Conservation (phyloP, 164 flowering plant genomes). For the Magnolia sinica region DNA sequence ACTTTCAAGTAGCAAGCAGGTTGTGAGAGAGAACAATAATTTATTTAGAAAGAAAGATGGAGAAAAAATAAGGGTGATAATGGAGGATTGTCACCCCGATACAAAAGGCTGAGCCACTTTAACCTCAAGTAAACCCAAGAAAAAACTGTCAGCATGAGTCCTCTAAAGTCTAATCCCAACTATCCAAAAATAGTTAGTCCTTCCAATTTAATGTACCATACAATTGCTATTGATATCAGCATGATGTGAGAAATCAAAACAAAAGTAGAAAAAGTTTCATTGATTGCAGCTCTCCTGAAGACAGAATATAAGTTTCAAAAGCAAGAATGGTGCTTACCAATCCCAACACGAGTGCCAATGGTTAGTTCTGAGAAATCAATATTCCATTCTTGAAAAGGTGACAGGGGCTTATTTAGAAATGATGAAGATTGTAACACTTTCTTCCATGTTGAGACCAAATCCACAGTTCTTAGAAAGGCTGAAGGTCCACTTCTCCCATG, state of each 20-base stretch:
- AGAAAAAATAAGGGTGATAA: too few species aligned
- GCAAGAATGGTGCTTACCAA: constrained; percentile 51
- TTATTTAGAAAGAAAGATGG: too few species aligned
- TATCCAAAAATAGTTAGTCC: too few species aligned
- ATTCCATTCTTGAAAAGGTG: constrained; percentile 90
- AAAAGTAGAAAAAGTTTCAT: neutral
- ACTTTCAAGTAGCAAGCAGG: too few species aligned
- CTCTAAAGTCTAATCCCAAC: neutral
- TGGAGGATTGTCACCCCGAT: neutral
- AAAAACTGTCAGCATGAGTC: neutral
- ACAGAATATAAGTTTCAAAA: neutral
- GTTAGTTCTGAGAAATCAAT: constrained; percentile 91
- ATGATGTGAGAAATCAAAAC: neutral
- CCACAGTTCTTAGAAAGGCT: constrained; percentile 31
- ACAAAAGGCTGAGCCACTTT: neutral
- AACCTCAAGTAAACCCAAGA: neutral
- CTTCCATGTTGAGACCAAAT: constrained; percentile 69
- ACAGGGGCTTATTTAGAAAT: constrained; percentile 58
- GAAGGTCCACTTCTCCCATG: constrained; percentile 44
- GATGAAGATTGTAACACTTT: constrained; percentile 65
- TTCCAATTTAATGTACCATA: neutral
- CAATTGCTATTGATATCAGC: neutral
- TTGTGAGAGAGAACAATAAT: too few species aligned
- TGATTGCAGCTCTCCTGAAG: neutral
- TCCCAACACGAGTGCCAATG: constrained; percentile 96